Conservation (phyloP, 2,329 filamentous ascomycete genomes). For the Ascochyta koolunga region DNA sequence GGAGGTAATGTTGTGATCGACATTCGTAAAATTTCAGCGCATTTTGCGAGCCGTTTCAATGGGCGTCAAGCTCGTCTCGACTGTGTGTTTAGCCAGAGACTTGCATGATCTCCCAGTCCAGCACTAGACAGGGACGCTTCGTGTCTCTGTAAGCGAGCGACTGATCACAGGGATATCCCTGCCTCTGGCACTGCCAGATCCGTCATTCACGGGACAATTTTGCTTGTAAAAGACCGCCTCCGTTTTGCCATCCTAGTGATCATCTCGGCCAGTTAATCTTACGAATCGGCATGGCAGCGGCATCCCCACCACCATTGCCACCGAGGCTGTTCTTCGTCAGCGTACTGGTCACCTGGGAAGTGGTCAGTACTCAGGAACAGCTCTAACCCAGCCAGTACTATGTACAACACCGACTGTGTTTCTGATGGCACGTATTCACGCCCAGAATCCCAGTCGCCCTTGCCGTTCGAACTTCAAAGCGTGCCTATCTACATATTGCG, state of each 20-base stretch:
- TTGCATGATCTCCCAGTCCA: constrained; percentile 44
- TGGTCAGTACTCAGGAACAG: neutral
- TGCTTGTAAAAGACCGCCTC: constrained; percentile 26
- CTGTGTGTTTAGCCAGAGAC: constrained; percentile 33
- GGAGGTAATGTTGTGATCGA: neutral
- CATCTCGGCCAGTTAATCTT: constrained; percentile 30
- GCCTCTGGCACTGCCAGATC: constrained; percentile 30
- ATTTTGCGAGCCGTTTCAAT: neutral
- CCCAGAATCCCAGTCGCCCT: neutral
- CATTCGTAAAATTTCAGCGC: neutral
- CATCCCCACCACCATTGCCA: constrained; percentile 24
- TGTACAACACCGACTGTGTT: neutral
- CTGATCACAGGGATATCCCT: constrained; percentile 37
- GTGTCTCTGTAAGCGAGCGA: constrained; percentile 35
- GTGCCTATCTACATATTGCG: too few relatives aligned
- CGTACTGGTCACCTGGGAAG: neutral
- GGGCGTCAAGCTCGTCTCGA: constrained; percentile 3
- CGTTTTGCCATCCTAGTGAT: constrained; percentile 35
- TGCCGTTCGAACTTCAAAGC: neutral
- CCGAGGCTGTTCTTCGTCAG: constrained; percentile 17
- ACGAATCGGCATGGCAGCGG: constrained; percentile 32
- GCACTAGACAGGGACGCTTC: constrained; percentile 21
- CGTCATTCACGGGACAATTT: constrained; percentile 37
- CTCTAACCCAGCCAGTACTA: neutral
- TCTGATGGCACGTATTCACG: neutral